phyloP scores from a whole-genome alignment of 2,329 filamentous ascomycete species.

The Arthrobotrys entomopaga region DNA sequence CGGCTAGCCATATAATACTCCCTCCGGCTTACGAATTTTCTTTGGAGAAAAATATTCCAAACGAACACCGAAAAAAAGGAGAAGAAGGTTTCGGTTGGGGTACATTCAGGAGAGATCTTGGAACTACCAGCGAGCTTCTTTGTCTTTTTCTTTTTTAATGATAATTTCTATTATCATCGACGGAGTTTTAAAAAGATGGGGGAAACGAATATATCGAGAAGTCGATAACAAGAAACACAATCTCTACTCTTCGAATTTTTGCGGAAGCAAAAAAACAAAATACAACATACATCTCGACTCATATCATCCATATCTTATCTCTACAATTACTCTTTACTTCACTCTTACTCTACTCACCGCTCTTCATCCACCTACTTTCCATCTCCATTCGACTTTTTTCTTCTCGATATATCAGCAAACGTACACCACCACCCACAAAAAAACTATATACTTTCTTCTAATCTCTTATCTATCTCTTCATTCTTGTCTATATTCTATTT shows the following conservation, averaged over 20 bases:
- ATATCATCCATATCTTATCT: slow-evolving; percentile 9
- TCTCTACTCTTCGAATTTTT: slow-evolving; percentile 17
- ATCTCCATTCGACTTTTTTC: slow-evolving; percentile 1
- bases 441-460: slow-evolving; percentile 40
- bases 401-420: background rate
- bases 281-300: slow-evolving; percentile 1
- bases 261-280: slow-evolving; percentile 12
- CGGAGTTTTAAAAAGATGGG: background rate
- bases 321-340: slow-evolving; percentile 3
- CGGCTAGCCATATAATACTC: background rate
- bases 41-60: background rate
- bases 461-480: slow-evolving; percentile 54
- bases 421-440: slow-evolving; percentile 7
- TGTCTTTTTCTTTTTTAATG: background rate
- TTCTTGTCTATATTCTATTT: slow-evolving; percentile 55
- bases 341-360: background rate
- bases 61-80: background rate
- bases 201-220: slow-evolving; percentile 10
- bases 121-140: background rate
- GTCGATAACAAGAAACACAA: background rate
- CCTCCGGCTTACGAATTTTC: background rate
- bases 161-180: background rate
- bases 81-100: no score
- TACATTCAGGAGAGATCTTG: background rate
- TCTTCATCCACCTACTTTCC: slow-evolving; percentile 4